These are phyloP conservation scores for Xylaria sp. DNA, from an alignment of 2,329 filamentous ascomycete genomes.

Conservation along the genomic window DNA sequence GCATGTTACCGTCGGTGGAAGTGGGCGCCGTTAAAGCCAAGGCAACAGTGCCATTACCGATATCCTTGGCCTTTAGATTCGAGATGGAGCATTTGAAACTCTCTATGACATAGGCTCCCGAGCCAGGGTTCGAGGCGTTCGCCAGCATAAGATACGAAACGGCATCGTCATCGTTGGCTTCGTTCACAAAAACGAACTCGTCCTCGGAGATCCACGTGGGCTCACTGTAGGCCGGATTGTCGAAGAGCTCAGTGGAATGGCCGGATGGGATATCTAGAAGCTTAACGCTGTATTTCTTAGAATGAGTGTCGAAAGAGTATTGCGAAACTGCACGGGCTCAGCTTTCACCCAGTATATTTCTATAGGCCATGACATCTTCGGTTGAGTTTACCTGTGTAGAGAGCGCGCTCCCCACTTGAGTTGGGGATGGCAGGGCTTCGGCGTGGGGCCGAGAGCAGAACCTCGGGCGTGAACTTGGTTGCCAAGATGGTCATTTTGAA, in stretches of 20 bases:
- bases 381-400: constrained; percentile 67
- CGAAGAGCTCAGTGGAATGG: constrained; percentile 72
- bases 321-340: constrained; percentile 65
- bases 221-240: constrained; percentile 73
- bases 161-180: constrained; percentile 58
- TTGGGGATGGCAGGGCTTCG: constrained; percentile 79
- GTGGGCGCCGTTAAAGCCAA: constrained; percentile 72
- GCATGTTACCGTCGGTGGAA: constrained; percentile 74
- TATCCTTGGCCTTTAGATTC: constrained; percentile 68
- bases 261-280: constrained; percentile 76
- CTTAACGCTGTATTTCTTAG: constrained; percentile 74
- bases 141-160: constrained; percentile 59
- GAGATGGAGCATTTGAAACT: constrained; percentile 64
- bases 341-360: constrained; percentile 43
- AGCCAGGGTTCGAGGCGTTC: constrained; percentile 50
- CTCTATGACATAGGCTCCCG: constrained; percentile 59
- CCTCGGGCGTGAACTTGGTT: constrained; percentile 79
- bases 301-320: constrained; percentile 83
- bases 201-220: constrained; percentile 80
- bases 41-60: constrained; percentile 62
- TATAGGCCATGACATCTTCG: background rate
- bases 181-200: constrained; percentile 67
- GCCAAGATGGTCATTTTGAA: constrained; percentile 75
- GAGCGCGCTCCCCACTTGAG: constrained; percentile 68
- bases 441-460: constrained; percentile 79